Evolutionary conservation across 1,284 basidiomycete genomes (phyloP), one percentile per base, ranked within the genome.

Genomic region (Puccinia horiana): DNA sequence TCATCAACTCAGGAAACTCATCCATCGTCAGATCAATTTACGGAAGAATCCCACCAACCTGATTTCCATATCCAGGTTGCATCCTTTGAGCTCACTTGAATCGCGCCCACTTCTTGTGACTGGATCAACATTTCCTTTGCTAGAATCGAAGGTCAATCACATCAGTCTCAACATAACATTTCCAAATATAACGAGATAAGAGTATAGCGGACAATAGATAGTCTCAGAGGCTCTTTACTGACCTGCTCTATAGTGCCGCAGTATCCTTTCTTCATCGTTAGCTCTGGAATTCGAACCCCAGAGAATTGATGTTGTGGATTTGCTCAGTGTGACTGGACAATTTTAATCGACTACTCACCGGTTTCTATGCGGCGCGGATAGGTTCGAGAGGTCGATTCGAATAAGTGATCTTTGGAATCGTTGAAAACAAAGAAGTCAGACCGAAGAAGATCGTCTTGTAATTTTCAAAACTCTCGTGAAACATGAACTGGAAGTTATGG

Each of bases 1-100:
- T 35, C n/a, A 9, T 67, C 32, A 42, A 29, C 16, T 29, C 26
- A 63, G 14, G 23, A 63, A 12, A 37, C 35, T 23, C 35, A 26
- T 11, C 44, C 44, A 23, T 35, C 61, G 2, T 23, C 16, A 37
- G 11, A 26, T 52, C 35, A 18, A 29, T 52, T 52, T 18, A 29
- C 26, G 26, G 29, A 75, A 23, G 29, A 35, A 35, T 75, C 32
- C 37, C 16, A 26, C 76, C 18, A 35, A 76, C 81, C 81, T 65
- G 81, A 76, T 74, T 82, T 82, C 81, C 81, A 82, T 42, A 82
- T 18, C 81, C 81, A 82, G 52, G 81, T 82, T 40, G 81, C 81
- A 29, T 82, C 81, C 44, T 70, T 82, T 16, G 40, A 37, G 54
- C 61, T 69, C 26, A 82, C 58, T n/a, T 63, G 37, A 42, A 58